A percentile compares a stretch with the other conserved stretches of the same genome.
Conservation (phyloP, 2,329 filamentous ascomycete species). For the Fusarium sarcochroum region DNA sequence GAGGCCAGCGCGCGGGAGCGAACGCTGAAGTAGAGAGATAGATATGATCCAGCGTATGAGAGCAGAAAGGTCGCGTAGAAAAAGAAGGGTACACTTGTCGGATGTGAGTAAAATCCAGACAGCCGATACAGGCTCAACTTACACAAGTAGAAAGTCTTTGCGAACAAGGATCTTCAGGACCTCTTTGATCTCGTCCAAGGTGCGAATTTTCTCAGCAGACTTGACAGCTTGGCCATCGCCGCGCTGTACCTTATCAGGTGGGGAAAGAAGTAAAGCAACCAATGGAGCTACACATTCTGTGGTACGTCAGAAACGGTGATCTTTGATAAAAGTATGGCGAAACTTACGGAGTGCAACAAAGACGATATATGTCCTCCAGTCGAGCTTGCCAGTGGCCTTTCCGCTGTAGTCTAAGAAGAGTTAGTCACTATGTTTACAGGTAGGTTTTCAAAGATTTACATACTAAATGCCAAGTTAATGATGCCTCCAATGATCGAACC, state of each 20-base stretch:
- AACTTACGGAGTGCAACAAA: not conserved
- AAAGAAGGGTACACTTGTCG: conserved; percentile 2
- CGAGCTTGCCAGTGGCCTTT: not conserved
- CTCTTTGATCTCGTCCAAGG: not conserved
- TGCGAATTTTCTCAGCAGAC: not conserved
- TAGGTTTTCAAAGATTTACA: not conserved
- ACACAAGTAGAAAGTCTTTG: not conserved
- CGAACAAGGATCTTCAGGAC: not conserved
- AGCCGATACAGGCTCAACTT: not conserved
- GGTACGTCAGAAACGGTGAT: not conserved
- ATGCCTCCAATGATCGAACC: not conserved
- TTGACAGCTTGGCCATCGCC: not conserved
- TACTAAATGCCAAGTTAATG: not conserved
- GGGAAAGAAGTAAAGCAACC: not conserved
- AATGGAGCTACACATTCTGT: not conserved
- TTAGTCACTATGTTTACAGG: not conserved
- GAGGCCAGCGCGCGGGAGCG: conserved; percentile 12
- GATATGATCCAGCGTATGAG: conserved; percentile 21
- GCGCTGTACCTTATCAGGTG: not conserved
- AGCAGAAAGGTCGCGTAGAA: conserved; percentile 19
- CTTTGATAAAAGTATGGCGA: not conserved
- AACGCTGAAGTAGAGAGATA: conserved; percentile 25
- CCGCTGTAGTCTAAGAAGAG: not conserved
- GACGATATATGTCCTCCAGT: not conserved
- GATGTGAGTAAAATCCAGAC: not conserved